Evolutionary conservation across 208 protist species (phyloP), one percentile per base, ranked within the genome.

Genomic region (Wallacemonas sp.): DNA sequence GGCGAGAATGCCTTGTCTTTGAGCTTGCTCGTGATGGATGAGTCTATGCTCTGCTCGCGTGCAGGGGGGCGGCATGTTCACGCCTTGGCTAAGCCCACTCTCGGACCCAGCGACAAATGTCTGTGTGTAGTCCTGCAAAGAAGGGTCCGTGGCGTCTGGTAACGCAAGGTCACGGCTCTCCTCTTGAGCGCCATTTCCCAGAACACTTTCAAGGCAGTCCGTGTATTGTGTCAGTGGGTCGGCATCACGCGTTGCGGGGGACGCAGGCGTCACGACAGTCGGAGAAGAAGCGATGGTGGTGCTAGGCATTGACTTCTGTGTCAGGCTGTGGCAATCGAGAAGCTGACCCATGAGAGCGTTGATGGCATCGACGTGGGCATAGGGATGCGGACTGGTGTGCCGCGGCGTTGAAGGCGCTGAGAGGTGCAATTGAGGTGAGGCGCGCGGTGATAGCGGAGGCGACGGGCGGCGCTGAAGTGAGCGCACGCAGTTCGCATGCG

Each of bases 341-440:
- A 58, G 51, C 51, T n/a, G n/a, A 39, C 28, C 51, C 31, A 58
- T 58, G 51, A 58, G 51, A 14, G 51, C 24, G 51, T 58, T 58
- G 51, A 58, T 58, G 4, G 51, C 24, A 31, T 58, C 51, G 6
- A 19, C 30, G 19, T 49, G 17, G 9, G 44, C 44, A 19, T 49
- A 49, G 9, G 44, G 44, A n/a, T 49, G 44, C 17, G 44, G 17
- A n/a, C n/a, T n/a, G 5, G 44, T 19, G 44, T 19, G 44, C 9
- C 19, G 24, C 8, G 17, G 24, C 15, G 46, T n/a, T 17, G 22
- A 5, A 17, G 46, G 15, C 26, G 9, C 26, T 19, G 8, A 54
- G 21, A 6, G 21, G 21, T 5, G 46, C 46, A 26, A 26, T 17
- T 30, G 46, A 19, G 46, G 46, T 17, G 46, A 54, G 5, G 17